Conservation (phyloP, 768 basidiomycete genomes). For the Steccherinum ochraceum region DNA sequence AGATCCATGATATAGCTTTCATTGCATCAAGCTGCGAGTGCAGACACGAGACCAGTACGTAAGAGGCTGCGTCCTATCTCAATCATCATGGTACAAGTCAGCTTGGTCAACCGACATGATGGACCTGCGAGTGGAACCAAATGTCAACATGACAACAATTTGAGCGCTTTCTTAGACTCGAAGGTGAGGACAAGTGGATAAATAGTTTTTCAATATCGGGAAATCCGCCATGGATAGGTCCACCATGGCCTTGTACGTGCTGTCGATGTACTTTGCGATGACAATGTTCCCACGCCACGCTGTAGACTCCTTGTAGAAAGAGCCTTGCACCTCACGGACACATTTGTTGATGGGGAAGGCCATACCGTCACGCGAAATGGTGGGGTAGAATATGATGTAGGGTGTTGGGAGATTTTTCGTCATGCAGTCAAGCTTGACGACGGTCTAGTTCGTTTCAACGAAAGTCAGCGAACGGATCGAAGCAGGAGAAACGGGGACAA, state of each 20-base stretch:
- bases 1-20: too few species aligned
- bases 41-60: too few species aligned
- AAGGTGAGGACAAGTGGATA: too few species aligned
- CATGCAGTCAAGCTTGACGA: slow-evolving; percentile 77
- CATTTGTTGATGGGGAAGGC: slow-evolving; percentile 76
- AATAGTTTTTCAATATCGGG: slow-evolving; percentile 73
- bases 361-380: slow-evolving; percentile 72
- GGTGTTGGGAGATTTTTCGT: slow-evolving; percentile 70
- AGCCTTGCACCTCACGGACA: slow-evolving; percentile 69
- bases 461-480: too few species aligned
- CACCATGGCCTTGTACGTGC: slow-evolving; percentile 45
- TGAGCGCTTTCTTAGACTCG: too few species aligned
- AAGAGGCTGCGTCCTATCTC: too few species aligned
- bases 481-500: too few species aligned
- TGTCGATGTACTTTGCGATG: slow-evolving; percentile 59
- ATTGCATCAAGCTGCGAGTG: too few species aligned
- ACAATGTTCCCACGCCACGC: slow-evolving; percentile 82
- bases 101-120: too few species aligned
- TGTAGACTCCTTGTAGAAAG: slow-evolving; percentile 47
- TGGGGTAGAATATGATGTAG: slow-evolving; percentile 78
- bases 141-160: too few species aligned
- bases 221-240: slow-evolving; percentile 82
- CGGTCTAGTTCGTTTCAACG: slow-evolving; percentile 48
- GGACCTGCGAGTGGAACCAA: too few species aligned
- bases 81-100: too few species aligned